A percentile compares a stretch with the other conserved stretches of the same genome.
phyloP scores from a whole-genome alignment of 2,329 filamentous ascomycete genomes.

The Hymenotorrendiella dingleyae region DNA sequence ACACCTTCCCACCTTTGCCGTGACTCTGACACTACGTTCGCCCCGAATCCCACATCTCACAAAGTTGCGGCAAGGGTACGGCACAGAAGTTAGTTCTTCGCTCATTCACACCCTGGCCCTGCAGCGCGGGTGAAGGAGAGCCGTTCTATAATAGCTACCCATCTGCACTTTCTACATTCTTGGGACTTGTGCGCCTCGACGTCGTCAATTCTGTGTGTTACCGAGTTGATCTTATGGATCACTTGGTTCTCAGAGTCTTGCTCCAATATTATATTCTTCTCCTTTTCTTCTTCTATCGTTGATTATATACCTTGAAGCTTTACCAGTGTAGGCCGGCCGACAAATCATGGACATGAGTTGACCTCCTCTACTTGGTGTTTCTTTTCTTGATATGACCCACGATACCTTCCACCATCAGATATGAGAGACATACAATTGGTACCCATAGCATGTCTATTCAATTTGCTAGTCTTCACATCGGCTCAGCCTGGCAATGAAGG shows the following conservation, averaged over 20 bases:
- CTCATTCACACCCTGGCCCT: conserved; percentile 12
- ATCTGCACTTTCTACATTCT: conserved; percentile 16
- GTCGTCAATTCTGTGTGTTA: conserved; percentile 13
- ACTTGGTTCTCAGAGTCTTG: conserved; percentile 16
- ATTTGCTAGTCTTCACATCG: conserved; percentile 10
- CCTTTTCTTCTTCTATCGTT: conserved; percentile 19
- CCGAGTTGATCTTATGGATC: conserved; percentile 22
- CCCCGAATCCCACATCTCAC: conserved; percentile 9
- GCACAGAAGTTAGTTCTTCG: conserved; percentile 13
- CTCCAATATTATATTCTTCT: conserved; percentile 10
- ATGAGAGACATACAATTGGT: conserved; percentile 17
- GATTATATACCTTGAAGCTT: conserved; percentile 11
- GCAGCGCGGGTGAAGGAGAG: conserved; percentile 19
- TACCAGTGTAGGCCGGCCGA: conserved; percentile 13
- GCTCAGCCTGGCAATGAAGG: conserved; percentile 1
- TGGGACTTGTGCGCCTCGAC: conserved; percentile 17
- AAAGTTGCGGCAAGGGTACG: conserved; percentile 10
- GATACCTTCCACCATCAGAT: conserved; percentile 8
- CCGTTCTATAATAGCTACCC: conserved; percentile 21
- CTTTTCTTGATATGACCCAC: conserved; percentile 7
- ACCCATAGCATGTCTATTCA: conserved; percentile 12
- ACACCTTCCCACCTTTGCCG: conserved; percentile 7
- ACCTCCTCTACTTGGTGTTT: conserved; percentile 14
- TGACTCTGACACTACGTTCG: conserved; percentile 3
- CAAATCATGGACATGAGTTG: conserved; percentile 21